Base-by-base conservation (phyloP, 208 protist genomes). In the Wallacemonas sp. region DNA sequence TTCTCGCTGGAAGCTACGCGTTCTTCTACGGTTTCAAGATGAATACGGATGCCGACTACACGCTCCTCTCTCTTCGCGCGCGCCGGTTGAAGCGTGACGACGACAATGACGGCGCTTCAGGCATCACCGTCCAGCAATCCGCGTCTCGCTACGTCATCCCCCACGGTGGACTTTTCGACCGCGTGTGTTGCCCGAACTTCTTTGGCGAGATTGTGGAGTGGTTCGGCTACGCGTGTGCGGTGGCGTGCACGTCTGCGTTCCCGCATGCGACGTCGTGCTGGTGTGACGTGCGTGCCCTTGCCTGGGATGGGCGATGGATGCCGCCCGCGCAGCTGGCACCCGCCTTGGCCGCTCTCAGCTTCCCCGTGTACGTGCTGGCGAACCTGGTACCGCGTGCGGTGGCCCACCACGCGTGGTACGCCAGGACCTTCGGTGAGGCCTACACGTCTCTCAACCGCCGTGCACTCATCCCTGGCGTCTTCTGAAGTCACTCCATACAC, bases 131-230 rank as follows among this genome's bases (percentile, higher is more conserved):
- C 14, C 33, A 33, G 19, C 43, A 8, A 12, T 5, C 21, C 27
- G 32, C 23, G 26, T 41, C 24, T 29, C 38, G 47, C 1, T 92
- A 93, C 56, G 56, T 56, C 19, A 89, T 93, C 24, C 87, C 90
- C 1, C 61, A 74, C 23, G 81, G 82, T 24, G 74, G 73, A 16
- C n/a, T 63, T 44, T 96, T 96, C 61, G 70, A 83, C 19, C 63
- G 41, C 17, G 76, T 96, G n/a, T 88, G 83, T 71, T 93, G 87
- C 55, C 74, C 87, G 0, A 96, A 96, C 66, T 92, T 91, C 39
- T 76, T 88, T 38, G 85, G 81, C 0, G 90, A 96, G 58, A 68
- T 88, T 30, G 46, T 95, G 23, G 87, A 95, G 79, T 95, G 87
- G 85, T 44, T 17, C 3, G 83, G 85, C 33, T 93, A 91, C 54